Percentiles rank a stretch among this genome's conserved stretches.
phyloP scores from a whole-genome alignment of 2,329 filamentous ascomycete genomes.

The Curvularia sp. region DNA sequence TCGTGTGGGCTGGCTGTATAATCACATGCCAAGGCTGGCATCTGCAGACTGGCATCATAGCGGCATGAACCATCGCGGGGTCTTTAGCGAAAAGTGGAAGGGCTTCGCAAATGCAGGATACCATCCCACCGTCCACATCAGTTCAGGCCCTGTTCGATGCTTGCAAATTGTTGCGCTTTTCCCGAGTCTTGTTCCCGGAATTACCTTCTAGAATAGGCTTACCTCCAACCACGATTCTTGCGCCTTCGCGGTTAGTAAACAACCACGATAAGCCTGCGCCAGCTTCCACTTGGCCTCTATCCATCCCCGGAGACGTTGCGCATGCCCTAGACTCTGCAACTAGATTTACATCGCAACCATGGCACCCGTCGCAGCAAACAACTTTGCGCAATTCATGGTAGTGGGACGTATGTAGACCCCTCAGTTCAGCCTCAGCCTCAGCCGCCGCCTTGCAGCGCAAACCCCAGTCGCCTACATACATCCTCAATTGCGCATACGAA shows the following conservation, averaged over 20 bases:
- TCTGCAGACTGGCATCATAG: slow-evolving; percentile 23
- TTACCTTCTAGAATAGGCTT: slow-evolving; percentile 41
- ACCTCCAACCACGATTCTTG: slow-evolving; percentile 29
- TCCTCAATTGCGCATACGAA: slow-evolving; percentile 3
- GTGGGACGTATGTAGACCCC: slow-evolving; percentile 76
- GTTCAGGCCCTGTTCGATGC: neutral
- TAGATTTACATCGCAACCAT: slow-evolving; percentile 25
- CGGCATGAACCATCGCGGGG: slow-evolving; percentile 22
- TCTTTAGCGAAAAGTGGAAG: slow-evolving; percentile 24
- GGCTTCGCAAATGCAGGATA: slow-evolving; percentile 1
- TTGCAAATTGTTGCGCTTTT: slow-evolving; percentile 7
- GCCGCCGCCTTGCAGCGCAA: neutral
- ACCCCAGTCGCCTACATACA: slow-evolving; percentile 3
- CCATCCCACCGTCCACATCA: neutral
- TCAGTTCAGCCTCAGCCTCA: slow-evolving; percentile 10
- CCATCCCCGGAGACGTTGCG: slow-evolving; percentile 13
- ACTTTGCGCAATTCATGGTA: slow-evolving; percentile 97
- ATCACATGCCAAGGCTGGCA: slow-evolving; percentile 23
- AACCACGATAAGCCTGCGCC: slow-evolving; percentile 36
- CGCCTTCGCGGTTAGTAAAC: slow-evolving; percentile 19
- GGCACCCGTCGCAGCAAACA: slow-evolving; percentile 49
- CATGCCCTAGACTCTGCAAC: slow-evolving; percentile 13
- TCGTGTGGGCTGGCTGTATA: slow-evolving; percentile 7
- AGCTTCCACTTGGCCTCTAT: slow-evolving; percentile 23
- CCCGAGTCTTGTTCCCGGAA: slow-evolving; percentile 21